phyloP scores from a whole-genome alignment of 2,329 filamentous ascomycete genomes.

The Clonostachys chloroleuca region DNA sequence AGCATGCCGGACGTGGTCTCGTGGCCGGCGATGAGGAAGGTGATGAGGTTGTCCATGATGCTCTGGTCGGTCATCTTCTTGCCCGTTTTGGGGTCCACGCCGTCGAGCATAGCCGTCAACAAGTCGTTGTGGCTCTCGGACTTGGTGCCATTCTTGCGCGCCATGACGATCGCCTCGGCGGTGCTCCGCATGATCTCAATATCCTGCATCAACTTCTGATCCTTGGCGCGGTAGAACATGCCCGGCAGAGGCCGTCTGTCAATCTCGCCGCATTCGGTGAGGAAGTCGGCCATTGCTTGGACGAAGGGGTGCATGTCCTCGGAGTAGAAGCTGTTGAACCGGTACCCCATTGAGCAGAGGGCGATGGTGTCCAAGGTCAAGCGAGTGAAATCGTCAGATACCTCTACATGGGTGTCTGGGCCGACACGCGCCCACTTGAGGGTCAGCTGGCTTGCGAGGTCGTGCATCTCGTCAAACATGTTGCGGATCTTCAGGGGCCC shows the following conservation, averaged over 20 bases:
- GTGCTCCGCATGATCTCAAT: slow-evolving; percentile 37
- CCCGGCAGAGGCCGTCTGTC: not conserved
- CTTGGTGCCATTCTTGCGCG: slow-evolving; percentile 36
- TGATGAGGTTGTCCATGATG: slow-evolving; percentile 64
- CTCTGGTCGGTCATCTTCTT: slow-evolving; percentile 51
- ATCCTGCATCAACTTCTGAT: slow-evolving; percentile 20
- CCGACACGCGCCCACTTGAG: slow-evolving; percentile 69
- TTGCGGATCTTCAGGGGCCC: slow-evolving; percentile 61
- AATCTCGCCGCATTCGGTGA: slow-evolving; percentile 47
- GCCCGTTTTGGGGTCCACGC: slow-evolving; percentile 59
- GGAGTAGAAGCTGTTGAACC: slow-evolving; percentile 72
- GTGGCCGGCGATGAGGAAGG: slow-evolving; percentile 61
- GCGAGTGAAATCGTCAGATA: slow-evolving; percentile 66
- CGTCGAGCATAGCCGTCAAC: slow-evolving; percentile 61
- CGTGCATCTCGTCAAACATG: slow-evolving; percentile 67
- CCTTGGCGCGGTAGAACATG: not conserved
- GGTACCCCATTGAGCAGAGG: slow-evolving; percentile 63
- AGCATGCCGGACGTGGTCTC: slow-evolving; percentile 62
- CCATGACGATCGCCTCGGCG: slow-evolving; percentile 45
- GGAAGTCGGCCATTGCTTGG: slow-evolving; percentile 53
- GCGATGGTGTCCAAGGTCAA: slow-evolving; percentile 69
- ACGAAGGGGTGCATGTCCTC: slow-evolving; percentile 68
- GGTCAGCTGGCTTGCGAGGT: slow-evolving; percentile 60
- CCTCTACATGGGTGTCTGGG: slow-evolving; percentile 48
- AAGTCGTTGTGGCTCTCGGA: slow-evolving; percentile 58